Conservation (phyloP, 2,329 filamentous ascomycete species). For the Botrytis porri region DNA sequence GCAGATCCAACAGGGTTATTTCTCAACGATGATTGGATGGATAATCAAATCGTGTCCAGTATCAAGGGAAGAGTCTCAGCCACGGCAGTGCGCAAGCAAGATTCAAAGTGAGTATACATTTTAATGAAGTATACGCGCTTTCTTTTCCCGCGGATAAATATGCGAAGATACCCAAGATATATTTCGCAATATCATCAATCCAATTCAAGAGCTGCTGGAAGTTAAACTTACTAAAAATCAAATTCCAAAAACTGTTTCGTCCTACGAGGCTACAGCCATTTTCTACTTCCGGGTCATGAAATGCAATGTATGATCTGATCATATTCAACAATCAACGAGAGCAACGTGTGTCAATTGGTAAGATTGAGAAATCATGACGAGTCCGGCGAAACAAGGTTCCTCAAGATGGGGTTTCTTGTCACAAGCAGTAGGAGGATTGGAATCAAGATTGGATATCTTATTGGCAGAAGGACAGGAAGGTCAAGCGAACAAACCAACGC, state of each 20-base stretch:
- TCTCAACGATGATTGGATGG: not conserved
- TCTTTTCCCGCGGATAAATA: not conserved
- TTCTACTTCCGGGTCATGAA: not conserved
- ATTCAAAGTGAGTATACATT: not conserved
- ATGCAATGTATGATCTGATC: conserved; percentile 27
- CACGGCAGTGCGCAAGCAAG: not conserved
- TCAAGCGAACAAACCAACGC: conserved; percentile 24
- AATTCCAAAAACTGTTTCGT: not conserved
- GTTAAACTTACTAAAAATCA: not conserved
- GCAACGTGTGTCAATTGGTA: not conserved
- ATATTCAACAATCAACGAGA: conserved; percentile 19
- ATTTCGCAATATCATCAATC: not conserved
- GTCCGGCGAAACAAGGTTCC: conserved; percentile 43
- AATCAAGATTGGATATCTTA: conserved; percentile 89
- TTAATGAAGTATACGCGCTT: not conserved
- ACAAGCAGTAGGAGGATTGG: conserved; percentile 88
- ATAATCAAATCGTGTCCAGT: conserved; percentile 18
- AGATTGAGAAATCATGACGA: conserved; percentile 31
- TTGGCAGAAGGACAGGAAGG: conserved; percentile 72
- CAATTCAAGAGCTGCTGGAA: not conserved
- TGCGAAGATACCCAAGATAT: not conserved
- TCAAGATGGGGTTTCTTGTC: conserved; percentile 80
- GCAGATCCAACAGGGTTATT: not conserved
- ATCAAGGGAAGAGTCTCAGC: conserved; percentile 15
- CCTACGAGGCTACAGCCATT: not conserved